A percentile compares a stretch with the other conserved stretches of the same genome.
These are phyloP conservation scores for Apiotrichum mycotoxinovorans DNA, from an alignment of 1,284 basidiomycete species.

Conservation along the genomic window DNA sequence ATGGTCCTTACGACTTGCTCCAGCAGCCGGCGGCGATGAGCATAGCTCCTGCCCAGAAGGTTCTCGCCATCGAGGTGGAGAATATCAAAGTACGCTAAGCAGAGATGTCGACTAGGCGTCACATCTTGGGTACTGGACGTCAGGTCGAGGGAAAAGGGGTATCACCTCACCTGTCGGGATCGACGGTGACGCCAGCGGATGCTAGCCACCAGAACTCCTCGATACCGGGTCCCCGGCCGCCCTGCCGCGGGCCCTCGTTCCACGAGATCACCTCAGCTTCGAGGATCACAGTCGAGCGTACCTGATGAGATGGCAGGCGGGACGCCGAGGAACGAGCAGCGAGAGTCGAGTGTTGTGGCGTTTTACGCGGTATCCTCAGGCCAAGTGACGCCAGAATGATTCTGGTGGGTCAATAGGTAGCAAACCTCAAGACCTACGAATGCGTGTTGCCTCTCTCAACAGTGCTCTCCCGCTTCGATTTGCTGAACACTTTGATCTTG, in stretches of 20 bases:
- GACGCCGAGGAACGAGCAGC: neutral
- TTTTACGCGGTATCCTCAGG: conserved; percentile 35
- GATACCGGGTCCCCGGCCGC: conserved; percentile 44
- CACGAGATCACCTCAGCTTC: conserved; percentile 87
- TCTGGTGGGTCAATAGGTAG: conserved; percentile 50
- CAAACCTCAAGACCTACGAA: conserved; percentile 51
- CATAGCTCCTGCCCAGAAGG: conserved; percentile 60
- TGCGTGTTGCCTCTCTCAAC: conserved; percentile 66
- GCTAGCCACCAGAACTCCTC: conserved; percentile 53
- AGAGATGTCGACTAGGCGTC: conserved; percentile 59
- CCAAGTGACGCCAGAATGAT: conserved; percentile 64
- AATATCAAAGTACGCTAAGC: conserved; percentile 79
- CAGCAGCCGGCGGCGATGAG: conserved; percentile 59
- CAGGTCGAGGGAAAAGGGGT: too few relatives aligned
- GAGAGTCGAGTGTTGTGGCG: conserved; percentile 18
- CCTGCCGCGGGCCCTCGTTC: conserved; percentile 54
- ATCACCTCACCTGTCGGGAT: neutral
- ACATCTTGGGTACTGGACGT: neutral
- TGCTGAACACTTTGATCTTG: conserved; percentile 73
- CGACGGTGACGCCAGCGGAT: conserved; percentile 31
- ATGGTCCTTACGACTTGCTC: conserved; percentile 57
- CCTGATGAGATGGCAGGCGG: neutral
- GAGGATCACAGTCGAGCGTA: conserved; percentile 57
- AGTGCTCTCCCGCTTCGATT: conserved; percentile 76
- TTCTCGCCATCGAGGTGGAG: conserved; percentile 62